Evolutionary conservation across 1,284 basidiomycete species (phyloP), one percentile per base, ranked within the genome.

Genomic region (Tilletia caries): DNA sequence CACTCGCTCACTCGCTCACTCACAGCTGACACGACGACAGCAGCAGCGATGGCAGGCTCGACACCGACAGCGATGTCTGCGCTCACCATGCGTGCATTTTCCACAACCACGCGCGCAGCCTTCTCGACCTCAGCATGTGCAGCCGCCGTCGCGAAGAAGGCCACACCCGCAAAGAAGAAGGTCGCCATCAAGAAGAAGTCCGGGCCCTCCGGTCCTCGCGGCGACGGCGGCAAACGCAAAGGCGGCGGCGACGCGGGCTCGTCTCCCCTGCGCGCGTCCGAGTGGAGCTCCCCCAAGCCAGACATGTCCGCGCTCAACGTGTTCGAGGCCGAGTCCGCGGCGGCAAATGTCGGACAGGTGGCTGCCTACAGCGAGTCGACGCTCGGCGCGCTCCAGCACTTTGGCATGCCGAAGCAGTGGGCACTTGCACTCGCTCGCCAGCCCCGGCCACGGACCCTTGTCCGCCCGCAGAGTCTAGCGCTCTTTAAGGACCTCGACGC

Each of bases 341-440:
- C 73, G 1, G 64, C 69, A 27, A 70, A 73, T 4, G 68, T 72
- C 2, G 75, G 72, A 13, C 69, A 75, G 58, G 73, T 72, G 0
- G 71, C 76, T 23, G 79, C 80, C 0, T 82, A 73, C 73, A 75
- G 68, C 67, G 72, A 74, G 0, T 44, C 65, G 27, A 69, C 75
- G 12, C 67, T 77, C 5, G 65, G 71, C 2, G 80, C 78, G 20
- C 75, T 78, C 66, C 71, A 74, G 37, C 52, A 71, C 0, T 78
- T 79, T 50, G 77, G 76, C 0, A 58, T 79, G n/a, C 77, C 78
- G 33, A 75, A 74, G 65, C 75, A 76, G 67, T 73, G 77, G 20
- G 66, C 71, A 33, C 68, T 73, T 12, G 77, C 69, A 3, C 64
- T 77, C 13, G 68, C 58, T 5, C 54, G 68, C n/a, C 75, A 76